Conservation (phyloP, 1,284 basidiomycete genomes). For the Naganishia albida region DNA sequence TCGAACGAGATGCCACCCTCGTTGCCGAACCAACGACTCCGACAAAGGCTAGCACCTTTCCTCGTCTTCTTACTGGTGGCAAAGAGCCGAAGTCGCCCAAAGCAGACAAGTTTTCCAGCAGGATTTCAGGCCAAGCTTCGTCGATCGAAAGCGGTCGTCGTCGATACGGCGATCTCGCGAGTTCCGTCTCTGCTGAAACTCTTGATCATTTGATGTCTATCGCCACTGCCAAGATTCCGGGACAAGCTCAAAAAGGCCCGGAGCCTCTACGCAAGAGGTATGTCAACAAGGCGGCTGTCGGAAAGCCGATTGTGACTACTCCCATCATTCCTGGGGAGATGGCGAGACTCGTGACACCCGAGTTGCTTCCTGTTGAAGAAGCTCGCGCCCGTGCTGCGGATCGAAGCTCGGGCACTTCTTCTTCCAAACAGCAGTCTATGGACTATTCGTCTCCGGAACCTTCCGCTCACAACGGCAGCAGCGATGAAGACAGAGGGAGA, state of each 20-base stretch:
- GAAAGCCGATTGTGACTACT: constrained; percentile 1
- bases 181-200: neutral
- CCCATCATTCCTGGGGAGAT: constrained; percentile 14
- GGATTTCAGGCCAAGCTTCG: constrained; percentile 4
- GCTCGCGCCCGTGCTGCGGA: constrained; percentile 17
- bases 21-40: neutral
- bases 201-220: constrained; percentile 11
- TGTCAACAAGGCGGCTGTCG: constrained; percentile 6
- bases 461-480: too few species aligned
- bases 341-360: neutral
- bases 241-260: neutral
- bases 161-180: neutral
- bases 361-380: constrained; percentile 12
- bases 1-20: neutral
- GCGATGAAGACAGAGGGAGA: neutral
- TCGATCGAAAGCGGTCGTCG: constrained; percentile 6
- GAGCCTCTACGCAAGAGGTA: constrained; percentile 14
- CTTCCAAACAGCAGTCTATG: too few species aligned
- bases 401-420: too few species aligned
- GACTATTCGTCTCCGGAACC: too few species aligned
- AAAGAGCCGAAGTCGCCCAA: constrained; percentile 20
- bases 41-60: neutral
- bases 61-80: neutral
- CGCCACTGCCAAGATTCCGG: constrained; percentile 1
- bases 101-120: neutral